Evolutionary conservation across 345 rosid species (phyloP).

Genomic region (Trapa bicornis): DNA sequence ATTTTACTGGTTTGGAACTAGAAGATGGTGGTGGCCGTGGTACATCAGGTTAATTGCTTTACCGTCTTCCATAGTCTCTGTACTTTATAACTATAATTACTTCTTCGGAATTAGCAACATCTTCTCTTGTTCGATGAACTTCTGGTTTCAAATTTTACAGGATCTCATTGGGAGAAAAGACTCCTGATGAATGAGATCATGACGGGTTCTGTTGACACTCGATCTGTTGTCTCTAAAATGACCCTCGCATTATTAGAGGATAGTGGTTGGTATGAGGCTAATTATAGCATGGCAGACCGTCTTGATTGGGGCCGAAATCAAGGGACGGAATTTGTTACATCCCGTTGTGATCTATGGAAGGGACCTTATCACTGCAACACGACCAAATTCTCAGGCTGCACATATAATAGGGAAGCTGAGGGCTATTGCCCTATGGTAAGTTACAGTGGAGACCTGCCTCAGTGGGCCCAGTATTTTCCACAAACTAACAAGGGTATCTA

Average conservation of each 20-base stretch:
- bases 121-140: background rate
- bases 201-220: conserved; percentile 98
- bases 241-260: conserved; percentile 91
- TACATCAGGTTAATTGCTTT: conserved; percentile 54
- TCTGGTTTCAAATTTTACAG: conserved; percentile 22
- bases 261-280: conserved; percentile 99
- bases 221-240: conserved; percentile 98
- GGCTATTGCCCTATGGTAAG: conserved; percentile 96
- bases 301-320: conserved; percentile 98
- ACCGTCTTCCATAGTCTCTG: background rate
- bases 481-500: conserved; percentile 83
- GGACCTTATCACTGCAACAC: conserved; percentile 94
- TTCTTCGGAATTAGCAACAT: background rate
- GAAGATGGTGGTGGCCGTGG: conserved; percentile 99
- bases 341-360: conserved; percentile 91
- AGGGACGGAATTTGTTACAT: conserved; percentile 87
- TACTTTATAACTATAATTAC: background rate
- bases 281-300: conserved; percentile 91
- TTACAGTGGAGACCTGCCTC: conserved; percentile 87
- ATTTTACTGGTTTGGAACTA: conserved; percentile 93
- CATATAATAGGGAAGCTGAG: conserved; percentile 98
- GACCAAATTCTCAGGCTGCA: conserved; percentile 86
- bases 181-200: conserved; percentile 98
- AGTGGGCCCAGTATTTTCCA: conserved; percentile 95
- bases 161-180: conserved; percentile 99